Base-by-base conservation (phyloP, 139 green algal genomes). In the Auxenochlorella protothecoides region DNA sequence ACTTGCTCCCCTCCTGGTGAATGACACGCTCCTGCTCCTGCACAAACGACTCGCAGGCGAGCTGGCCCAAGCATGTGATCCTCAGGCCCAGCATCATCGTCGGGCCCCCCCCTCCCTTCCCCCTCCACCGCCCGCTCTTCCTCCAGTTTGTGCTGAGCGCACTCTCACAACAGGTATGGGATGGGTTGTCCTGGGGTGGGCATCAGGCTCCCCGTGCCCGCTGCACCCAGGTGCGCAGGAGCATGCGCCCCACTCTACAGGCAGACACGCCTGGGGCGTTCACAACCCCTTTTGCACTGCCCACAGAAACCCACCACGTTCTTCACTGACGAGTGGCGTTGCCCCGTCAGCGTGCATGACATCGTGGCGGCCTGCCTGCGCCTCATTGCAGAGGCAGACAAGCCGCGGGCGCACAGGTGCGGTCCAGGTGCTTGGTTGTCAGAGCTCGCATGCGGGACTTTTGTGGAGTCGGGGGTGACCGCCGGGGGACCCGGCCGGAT, bases 51-150 rank as follows among this genome's bases (percentile, higher is more conserved):
- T 44, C 27, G 27, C 27, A 44, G 27, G 27, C 7, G 4, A 8
- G 14, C 7, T 80, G 79, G 75, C 62, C 64, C 13, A 73, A 68
- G 64, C 82, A 80, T 68, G 79, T 86, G 63, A 88, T 89, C 59
- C 82, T 95, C 53, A 72, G 89, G 4, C 81, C 73, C 66, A 86
- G 73, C 68, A 87, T 93, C 72, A 95, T 95, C 71, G 89, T 87
- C 53, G 89, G 89, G 6, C 85, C 86, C n/a, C 74, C 76, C 55
- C 72, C 88, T 0, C 83, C 88, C 5, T 55, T 80, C 9, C 78
- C 87, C 51, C 80, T 87, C 51, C 53, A 52, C 0, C 74, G 86
- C 5, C 55, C 79, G 8, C 83, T 86, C 9, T 92, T 92, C 75
- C 67, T 91, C 56, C 88, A 95, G 79, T 92, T 86, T 65, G 75